Percentiles rank a stretch among this genome's conserved stretches.
Conservation (phyloP, 1,284 basidiomycete genomes). For the Tetrapyrgos nigripes region DNA sequence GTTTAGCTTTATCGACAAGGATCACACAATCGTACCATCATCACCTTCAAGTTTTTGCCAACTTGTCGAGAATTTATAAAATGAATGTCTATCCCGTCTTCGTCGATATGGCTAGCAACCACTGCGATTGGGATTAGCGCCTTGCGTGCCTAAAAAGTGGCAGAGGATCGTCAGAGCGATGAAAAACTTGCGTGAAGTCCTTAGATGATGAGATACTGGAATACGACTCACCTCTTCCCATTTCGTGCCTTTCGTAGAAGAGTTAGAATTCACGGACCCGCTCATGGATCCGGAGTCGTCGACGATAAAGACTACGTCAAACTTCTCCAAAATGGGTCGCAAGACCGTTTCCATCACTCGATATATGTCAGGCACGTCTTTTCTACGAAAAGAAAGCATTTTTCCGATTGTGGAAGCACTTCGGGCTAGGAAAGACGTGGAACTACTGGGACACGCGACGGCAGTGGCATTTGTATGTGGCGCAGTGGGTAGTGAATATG, state of each 20-base stretch:
- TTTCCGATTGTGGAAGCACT: not conserved
- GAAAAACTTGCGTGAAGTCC: too few species aligned
- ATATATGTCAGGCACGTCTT: not conserved
- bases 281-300: constrained; percentile 56
- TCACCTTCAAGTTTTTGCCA: constrained; percentile 41
- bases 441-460: too few species aligned
- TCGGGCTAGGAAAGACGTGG: too few species aligned
- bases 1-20: not conserved
- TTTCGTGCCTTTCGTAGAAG: too few species aligned
- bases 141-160: constrained; percentile 48
- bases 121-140: constrained; percentile 46
- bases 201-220: too few species aligned
- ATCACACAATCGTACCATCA: too few species aligned
- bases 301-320: constrained; percentile 49
- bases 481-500: too few species aligned
- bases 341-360: constrained; percentile 34
- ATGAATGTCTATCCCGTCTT: constrained; percentile 51
- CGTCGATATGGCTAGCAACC: constrained; percentile 45
- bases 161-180: too few species aligned
- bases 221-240: constrained; percentile 42
- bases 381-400: too few species aligned
- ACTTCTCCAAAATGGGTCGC: constrained; percentile 35
- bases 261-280: too few species aligned
- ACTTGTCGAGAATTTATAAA: constrained; percentile 45
- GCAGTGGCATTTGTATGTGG: too few species aligned